These are phyloP conservation scores for Acanthamoeba healyi DNA, from an alignment of 208 protist genomes.

Conservation along the genomic window DNA sequence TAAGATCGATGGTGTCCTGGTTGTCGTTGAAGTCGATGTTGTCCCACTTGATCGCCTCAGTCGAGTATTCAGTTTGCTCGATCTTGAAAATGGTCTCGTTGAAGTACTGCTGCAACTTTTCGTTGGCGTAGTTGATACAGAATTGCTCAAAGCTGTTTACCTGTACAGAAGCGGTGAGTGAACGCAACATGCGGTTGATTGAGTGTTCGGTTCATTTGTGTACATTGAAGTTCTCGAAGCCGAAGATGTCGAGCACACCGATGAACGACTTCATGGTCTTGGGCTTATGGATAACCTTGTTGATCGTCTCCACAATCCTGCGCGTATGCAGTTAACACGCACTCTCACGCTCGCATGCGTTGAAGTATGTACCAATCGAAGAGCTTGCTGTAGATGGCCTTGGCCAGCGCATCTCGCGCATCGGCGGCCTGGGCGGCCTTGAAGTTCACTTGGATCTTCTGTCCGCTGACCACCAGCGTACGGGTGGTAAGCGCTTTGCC, in stretches of 20 bases:
- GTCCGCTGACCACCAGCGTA: not conserved
- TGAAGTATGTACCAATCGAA: slow-evolving; percentile 86
- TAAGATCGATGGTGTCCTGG: slow-evolving; percentile 86
- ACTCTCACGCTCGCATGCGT: too few species aligned
- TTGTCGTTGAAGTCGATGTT: slow-evolving; percentile 91
- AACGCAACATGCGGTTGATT: too few species aligned
- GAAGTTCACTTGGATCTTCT: slow-evolving; percentile 29
- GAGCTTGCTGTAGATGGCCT: slow-evolving; percentile 89
- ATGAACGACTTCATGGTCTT: slow-evolving; percentile 78
- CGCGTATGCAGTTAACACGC: not conserved
- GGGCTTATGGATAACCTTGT: slow-evolving; percentile 84
- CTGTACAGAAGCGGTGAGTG: slow-evolving; percentile 23
- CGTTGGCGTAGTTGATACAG: slow-evolving; percentile 92
- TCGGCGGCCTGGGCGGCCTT: slow-evolving; percentile 78
- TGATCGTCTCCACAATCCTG: slow-evolving; percentile 91
- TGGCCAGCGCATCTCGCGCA: slow-evolving; percentile 86
- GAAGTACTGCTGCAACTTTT: slow-evolving; percentile 91
- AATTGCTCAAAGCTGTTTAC: slow-evolving; percentile 91
- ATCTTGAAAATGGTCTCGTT: slow-evolving; percentile 91
- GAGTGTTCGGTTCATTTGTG: too few species aligned
- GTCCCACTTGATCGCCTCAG: slow-evolving; percentile 87
- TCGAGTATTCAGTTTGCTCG: slow-evolving; percentile 88
- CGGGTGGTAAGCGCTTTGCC: not conserved
- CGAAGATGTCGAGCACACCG: slow-evolving; percentile 94
- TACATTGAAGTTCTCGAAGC: slow-evolving; percentile 94